Evolutionary conservation across 495 filamentous ascomycete genomes (phyloP).

Genomic region (Trichoderma virens): DNA sequence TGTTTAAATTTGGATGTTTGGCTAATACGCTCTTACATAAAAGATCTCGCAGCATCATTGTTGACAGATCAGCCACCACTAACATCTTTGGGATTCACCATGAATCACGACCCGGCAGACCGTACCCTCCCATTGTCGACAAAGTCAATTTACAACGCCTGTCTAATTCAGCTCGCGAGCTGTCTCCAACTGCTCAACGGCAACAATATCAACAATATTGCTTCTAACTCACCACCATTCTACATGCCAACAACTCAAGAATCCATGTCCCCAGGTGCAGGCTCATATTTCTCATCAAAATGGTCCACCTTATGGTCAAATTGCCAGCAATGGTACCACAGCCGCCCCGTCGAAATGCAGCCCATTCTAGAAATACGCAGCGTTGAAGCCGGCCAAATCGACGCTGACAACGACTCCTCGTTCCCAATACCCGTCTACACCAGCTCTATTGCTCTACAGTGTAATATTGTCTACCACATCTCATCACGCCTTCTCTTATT

Average conservation of each 20-base stretch:
- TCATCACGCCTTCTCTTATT: background rate
- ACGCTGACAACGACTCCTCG: background rate
- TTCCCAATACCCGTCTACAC: background rate
- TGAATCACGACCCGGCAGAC: background rate
- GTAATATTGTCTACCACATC: constrained; percentile 2
- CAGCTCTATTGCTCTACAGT: constrained; percentile 1
- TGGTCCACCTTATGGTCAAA: background rate
- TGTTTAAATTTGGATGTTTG: background rate
- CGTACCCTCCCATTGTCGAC: background rate
- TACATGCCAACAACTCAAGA: background rate
- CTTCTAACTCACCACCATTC: background rate
- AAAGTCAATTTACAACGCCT: background rate
- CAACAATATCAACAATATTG: background rate
- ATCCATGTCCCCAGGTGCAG: background rate
- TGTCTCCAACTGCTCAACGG: background rate
- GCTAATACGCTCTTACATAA: background rate
- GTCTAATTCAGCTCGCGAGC: background rate
- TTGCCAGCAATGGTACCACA: constrained; percentile 4
- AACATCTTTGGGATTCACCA: background rate
- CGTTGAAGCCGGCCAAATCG: constrained; percentile 1
- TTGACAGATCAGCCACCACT: background rate
- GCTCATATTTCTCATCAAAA: background rate
- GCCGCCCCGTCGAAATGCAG: background rate
- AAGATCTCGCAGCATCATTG: background rate
- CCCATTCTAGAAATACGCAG: background rate